Evolutionary conservation across 139 green algal species (phyloP).

Genomic region (Chlorella sp.): DNA sequence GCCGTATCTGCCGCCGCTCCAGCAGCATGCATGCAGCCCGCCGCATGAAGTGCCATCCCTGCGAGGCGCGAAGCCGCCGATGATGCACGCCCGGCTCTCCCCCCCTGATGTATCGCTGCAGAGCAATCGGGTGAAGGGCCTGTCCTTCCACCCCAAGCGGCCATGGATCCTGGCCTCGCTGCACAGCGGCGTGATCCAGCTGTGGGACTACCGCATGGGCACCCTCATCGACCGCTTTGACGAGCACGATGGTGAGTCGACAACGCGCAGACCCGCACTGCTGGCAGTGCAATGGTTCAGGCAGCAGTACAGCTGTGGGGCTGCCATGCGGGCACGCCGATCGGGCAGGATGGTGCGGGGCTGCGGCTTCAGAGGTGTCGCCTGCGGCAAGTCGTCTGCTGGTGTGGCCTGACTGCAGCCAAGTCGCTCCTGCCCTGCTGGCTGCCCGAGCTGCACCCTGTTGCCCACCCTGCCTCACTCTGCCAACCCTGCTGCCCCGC

Average conservation of each 20-base stretch:
- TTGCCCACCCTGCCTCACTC: too few relatives aligned
- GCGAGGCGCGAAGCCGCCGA: too few relatives aligned
- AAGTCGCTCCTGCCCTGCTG: too few relatives aligned
- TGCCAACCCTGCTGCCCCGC: too few relatives aligned
- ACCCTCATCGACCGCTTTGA: slow-evolving; percentile 99
- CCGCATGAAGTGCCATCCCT: too few relatives aligned
- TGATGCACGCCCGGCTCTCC: neutral
- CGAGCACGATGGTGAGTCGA: slow-evolving; percentile 87
- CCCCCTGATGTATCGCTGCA: neutral
- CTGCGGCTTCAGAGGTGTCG: too few relatives aligned
- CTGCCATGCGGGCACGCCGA: neutral
- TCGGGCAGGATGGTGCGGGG: neutral
- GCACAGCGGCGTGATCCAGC: slow-evolving; percentile 98
- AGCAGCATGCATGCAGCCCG: too few relatives aligned
- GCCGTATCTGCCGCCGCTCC: neutral
- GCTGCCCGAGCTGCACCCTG: too few relatives aligned
- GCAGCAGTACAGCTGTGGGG: neutral
- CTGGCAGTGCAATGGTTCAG: neutral
- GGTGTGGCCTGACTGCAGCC: too few relatives aligned
- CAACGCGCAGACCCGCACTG: neutral
- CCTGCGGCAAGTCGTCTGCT: too few relatives aligned
- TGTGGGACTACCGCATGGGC: slow-evolving; percentile 99
- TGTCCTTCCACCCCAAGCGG: slow-evolving; percentile 98
- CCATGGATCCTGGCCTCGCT: slow-evolving; percentile 99
- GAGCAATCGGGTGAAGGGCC: slow-evolving; percentile 86